phyloP scores from a whole-genome alignment of 1,284 basidiomycete species.

The Mycena sp. region DNA sequence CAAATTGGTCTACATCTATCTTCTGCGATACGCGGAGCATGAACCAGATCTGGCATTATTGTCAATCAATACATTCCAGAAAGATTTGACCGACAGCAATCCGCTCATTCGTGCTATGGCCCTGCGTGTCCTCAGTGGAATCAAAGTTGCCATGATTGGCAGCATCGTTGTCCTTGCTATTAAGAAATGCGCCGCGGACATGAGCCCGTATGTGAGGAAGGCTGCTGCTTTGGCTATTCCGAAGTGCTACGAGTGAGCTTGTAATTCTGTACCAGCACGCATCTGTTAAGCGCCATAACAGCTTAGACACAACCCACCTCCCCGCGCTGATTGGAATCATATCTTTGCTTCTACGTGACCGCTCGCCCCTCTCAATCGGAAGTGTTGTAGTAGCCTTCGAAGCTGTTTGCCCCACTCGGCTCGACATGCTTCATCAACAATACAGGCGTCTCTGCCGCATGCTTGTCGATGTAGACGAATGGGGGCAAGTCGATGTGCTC shows the following conservation, averaged over 20 bases:
- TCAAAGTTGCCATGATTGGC: slow-evolving; percentile 89
- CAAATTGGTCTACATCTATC: slow-evolving; percentile 98
- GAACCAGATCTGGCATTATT: slow-evolving; percentile 96
- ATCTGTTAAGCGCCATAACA: slow-evolving; percentile 41
- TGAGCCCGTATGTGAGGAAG: slow-evolving; percentile 95
- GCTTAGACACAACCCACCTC: slow-evolving; percentile 79
- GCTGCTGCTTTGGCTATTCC: slow-evolving; percentile 90
- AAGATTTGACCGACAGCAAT: slow-evolving; percentile 91
- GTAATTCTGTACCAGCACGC: neutral
- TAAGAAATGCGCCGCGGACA: slow-evolving; percentile 90
- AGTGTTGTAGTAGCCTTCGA: slow-evolving; percentile 88
- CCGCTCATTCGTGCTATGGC: slow-evolving; percentile 96
- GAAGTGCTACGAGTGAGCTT: slow-evolving; percentile 79
- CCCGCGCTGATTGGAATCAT: slow-evolving; percentile 81
- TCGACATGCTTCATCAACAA: slow-evolving; percentile 90
- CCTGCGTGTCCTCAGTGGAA: slow-evolving; percentile 91
- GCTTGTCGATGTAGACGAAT: slow-evolving; percentile 93
- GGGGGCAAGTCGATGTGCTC: slow-evolving; percentile 90
- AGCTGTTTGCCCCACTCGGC: slow-evolving; percentile 82
- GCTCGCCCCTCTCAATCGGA: slow-evolving; percentile 90
- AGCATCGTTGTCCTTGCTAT: slow-evolving; percentile 89
- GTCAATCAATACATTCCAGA: slow-evolving; percentile 99
- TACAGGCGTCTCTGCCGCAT: slow-evolving; percentile 88
- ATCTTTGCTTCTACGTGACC: slow-evolving; percentile 79
- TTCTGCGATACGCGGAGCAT: slow-evolving; percentile 90